Conservation (phyloP, 371 early-diverging fungal species). For the Batrachochytrium dendrobatidis region DNA sequence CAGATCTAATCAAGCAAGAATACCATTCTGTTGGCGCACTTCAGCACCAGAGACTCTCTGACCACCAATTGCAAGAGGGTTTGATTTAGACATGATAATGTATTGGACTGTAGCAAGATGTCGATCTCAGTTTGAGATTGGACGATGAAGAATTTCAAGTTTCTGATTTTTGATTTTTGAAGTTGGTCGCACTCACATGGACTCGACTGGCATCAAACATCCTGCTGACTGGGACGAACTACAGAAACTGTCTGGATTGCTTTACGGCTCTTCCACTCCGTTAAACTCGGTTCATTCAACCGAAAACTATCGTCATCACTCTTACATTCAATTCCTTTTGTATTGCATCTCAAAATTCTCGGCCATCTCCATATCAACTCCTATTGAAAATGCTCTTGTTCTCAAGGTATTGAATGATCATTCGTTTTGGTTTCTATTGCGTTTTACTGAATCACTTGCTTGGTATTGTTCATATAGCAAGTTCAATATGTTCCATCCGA, state of each 20-base stretch:
- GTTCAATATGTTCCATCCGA: slow-evolving; percentile 18
- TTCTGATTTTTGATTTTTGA: too few relatives aligned
- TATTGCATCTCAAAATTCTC: neutral
- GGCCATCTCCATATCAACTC: neutral
- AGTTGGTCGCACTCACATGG: too few relatives aligned
- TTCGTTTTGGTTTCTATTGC: neutral
- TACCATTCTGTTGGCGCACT: slow-evolving; percentile 95
- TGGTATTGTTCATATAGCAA: slow-evolving; percentile 6
- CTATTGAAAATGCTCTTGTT: slow-evolving; percentile 2
- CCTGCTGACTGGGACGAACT: neutral
- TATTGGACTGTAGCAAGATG: neutral
- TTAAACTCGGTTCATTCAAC: neutral
- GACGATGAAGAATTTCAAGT: neutral
- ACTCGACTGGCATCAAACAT: too few relatives aligned
- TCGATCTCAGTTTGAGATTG: neutral
- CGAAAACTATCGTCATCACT: neutral
- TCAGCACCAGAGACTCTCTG: slow-evolving; percentile 89
- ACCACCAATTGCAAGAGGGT: slow-evolving; percentile 48
- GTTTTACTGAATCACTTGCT: neutral
- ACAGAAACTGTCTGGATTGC: neutral
- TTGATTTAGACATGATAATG: neutral
- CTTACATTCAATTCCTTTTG: neutral
- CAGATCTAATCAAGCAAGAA: slow-evolving; percentile 1
- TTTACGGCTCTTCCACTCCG: neutral
- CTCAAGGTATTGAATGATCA: slow-evolving; percentile 2